These are phyloP conservation scores for Cornus suecica DNA, from an alignment of 148 eudicot species.

Conservation along the genomic window DNA sequence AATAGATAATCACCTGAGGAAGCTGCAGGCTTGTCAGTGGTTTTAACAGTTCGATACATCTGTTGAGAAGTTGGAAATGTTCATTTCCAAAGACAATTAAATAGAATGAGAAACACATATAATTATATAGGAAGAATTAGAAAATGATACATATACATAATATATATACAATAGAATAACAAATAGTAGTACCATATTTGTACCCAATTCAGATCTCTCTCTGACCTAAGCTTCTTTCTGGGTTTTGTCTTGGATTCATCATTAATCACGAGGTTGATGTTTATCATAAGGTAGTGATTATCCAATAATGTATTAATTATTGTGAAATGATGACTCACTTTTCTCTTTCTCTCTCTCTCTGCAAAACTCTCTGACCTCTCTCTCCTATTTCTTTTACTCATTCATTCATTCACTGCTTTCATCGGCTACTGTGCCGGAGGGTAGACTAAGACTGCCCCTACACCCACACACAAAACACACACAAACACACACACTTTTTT, in stretches of 20 bases:
- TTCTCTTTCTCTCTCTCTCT: slow-evolving; percentile 26
- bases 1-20: slow-evolving; percentile 42
- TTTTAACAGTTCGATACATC: slow-evolving; percentile 62
- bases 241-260: slow-evolving; percentile 10
- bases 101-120: neutral
- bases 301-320: slow-evolving; percentile 36
- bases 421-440: slow-evolving; percentile 56
- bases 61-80: slow-evolving; percentile 20
- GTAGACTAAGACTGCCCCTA: slow-evolving; percentile 16
- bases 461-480: neutral
- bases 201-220: neutral
- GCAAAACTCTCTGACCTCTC: slow-evolving; percentile 18
- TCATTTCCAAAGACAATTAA: slow-evolving; percentile 7
- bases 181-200: neutral
- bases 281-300: slow-evolving; percentile 28
- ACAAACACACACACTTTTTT: neutral
- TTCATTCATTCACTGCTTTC: slow-evolving; percentile 23
- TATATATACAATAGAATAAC: too few species aligned
- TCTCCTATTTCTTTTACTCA: slow-evolving; percentile 14
- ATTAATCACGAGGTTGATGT: slow-evolving; percentile 51
- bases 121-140: neutral
- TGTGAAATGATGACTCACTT: slow-evolving; percentile 46
- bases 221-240: neutral
- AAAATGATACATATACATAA: too few species aligned
- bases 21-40: slow-evolving; percentile 62